Base-by-base conservation (phyloP, 2,329 filamentous ascomycete species). In the Diplodia intermedia region DNA sequence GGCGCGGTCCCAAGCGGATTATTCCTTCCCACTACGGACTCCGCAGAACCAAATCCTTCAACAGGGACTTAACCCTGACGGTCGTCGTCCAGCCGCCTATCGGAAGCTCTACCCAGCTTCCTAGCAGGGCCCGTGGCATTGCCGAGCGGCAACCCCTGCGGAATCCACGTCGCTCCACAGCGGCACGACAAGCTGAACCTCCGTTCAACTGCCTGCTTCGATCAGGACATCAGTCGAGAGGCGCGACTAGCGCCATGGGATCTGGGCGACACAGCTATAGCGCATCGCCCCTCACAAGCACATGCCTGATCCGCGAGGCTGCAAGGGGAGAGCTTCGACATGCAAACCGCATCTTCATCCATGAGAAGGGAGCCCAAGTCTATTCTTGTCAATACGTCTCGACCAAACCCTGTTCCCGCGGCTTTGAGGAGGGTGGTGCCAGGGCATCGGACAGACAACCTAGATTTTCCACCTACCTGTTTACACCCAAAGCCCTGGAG, bases 1-100 rank as follows among this genome's bases (percentile, higher is more conserved):
- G 31, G 29, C 43, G 38, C 60, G 60, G 60, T 63, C 60, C 60
- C 60, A 63, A 26, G 40, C 60, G 47, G 60, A n/a, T 52, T 38
- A 31, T 63, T 63, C 60, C 60, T 52, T 38, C n/a, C 43, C 11
- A 23, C 31, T 15, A 31, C 47, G 9, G 12, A 6, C 47, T 52
- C 29, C 31, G 40, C 47, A 38, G 31, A 31, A 52, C 50, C 47
- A 18, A 47, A 31, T 52, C 29, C 60, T 63, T 31, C 29, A 38
- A 63, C 60, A 52, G 40, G 43, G 40, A 62, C 40, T 20, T 15
- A 18, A 47, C 56, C 43, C 49, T 43, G 26, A 31, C 15, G 7
- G 26, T 6, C 12, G 9, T n/a, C 14, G 26, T 18, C 40, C 29
- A 29, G 18, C 29, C 31, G 31, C 60, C 60, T 29, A 63, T 63